Conservation (phyloP, 352 stramenopile species). For the Pythium biforme region DNA sequence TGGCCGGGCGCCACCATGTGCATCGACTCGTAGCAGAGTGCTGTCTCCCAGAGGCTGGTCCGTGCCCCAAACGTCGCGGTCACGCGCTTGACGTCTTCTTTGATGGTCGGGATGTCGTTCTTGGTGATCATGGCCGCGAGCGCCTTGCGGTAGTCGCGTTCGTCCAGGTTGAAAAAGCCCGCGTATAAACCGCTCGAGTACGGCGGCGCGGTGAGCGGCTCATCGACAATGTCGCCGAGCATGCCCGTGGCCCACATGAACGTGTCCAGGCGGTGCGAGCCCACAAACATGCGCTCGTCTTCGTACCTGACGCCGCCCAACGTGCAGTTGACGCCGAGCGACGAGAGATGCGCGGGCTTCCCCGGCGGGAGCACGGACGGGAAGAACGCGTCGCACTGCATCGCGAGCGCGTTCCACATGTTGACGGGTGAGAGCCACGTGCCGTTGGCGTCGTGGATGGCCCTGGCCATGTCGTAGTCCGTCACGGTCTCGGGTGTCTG, state of each 20-base stretch:
- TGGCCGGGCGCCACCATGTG: background rate
- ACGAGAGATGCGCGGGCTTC: conserved; percentile 25
- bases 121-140: conserved; percentile 2
- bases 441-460: conserved; percentile 19
- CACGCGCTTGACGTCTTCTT: conserved; percentile 4
- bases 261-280: conserved; percentile 15
- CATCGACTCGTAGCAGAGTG: conserved; percentile 26
- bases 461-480: conserved; percentile 22
- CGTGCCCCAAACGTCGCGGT: conserved; percentile 16
- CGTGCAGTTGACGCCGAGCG: conserved; percentile 18
- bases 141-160: conserved; percentile 14
- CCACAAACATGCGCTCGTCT: conserved; percentile 27
- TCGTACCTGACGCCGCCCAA: conserved; percentile 20
- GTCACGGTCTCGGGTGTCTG: conserved; percentile 25
- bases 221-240: conserved; percentile 19
- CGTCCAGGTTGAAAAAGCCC: conserved; percentile 20
- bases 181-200: conserved; percentile 11
- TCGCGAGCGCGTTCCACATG: conserved; percentile 29
- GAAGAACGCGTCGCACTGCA: conserved; percentile 24
- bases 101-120: conserved; percentile 15
- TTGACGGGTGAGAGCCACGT: conserved; percentile 15
- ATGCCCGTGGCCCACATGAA: conserved; percentile 23
- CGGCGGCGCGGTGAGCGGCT: conserved; percentile 10
- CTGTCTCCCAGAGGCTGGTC: conserved; percentile 19
- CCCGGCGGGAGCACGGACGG: conserved; percentile 16